A percentile compares a stretch with the other conserved stretches of the same genome.
Evolutionary conservation across 352 stramenopile genomes (phyloP).

Genomic region (Globisporangium recalcitrans): DNA sequence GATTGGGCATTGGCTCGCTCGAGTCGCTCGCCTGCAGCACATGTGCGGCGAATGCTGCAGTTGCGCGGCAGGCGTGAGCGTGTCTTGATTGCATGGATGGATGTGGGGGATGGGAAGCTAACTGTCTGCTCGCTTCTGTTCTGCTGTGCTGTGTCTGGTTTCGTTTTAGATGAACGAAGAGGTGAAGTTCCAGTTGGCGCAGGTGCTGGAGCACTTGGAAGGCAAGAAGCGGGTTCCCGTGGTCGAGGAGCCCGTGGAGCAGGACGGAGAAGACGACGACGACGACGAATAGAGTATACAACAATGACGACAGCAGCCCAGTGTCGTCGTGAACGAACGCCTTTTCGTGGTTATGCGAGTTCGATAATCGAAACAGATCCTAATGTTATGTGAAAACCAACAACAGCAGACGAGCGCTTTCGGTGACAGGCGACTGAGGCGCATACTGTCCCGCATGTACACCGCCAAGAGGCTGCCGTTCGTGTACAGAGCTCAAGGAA

Average conservation of each 20-base stretch:
- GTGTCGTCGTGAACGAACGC: neutral
- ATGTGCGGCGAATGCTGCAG: neutral
- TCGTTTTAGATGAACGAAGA: conserved; percentile 63
- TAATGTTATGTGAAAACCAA: conserved; percentile 1
- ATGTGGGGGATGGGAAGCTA: neutral
- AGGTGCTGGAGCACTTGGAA: conserved; percentile 71
- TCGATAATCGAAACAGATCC: neutral
- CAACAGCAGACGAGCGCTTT: neutral
- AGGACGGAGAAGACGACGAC: conserved; percentile 2
- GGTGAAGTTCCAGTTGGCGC: conserved; percentile 66
- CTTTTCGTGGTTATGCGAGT: neutral
- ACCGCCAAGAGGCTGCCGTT: neutral
- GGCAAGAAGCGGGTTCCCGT: conserved; percentile 22
- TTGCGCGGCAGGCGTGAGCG: neutral
- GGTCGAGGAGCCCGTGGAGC: conserved; percentile 6
- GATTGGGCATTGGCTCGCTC: conserved; percentile 2
- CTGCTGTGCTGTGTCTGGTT: neutral
- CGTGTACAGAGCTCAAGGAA: neutral
- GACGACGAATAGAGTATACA: conserved; percentile 8
- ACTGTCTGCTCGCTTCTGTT: neutral
- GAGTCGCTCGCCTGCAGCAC: neutral
- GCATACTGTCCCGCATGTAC: neutral
- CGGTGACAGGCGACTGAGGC: neutral
- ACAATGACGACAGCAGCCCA: neutral
- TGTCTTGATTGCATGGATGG: neutral